phyloP scores from a whole-genome alignment of 1,139 yeast species.

The Arxiozyma slooffiae region DNA sequence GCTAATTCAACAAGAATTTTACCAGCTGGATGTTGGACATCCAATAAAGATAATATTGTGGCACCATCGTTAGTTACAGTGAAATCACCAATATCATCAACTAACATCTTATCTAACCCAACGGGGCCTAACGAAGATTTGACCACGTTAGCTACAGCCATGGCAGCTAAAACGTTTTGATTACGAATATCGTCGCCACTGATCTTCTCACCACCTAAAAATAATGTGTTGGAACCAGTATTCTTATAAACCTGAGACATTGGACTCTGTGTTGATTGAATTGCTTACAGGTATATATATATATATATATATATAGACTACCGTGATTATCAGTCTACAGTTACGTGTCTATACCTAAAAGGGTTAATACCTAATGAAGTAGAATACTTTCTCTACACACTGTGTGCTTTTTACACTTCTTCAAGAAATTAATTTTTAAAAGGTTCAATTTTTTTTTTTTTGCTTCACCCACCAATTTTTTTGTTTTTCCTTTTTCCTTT shows the following conservation, averaged over 20 bases:
- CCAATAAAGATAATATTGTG: conserved; percentile 78
- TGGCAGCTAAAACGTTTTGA: conserved; percentile 92
- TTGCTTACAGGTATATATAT: neutral
- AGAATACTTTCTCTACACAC: neutral
- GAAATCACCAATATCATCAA: conserved; percentile 98
- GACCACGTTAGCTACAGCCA: conserved; percentile 94
- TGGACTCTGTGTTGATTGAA: conserved; percentile 4
- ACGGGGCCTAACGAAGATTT: conserved; percentile 97
- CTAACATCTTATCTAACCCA: conserved; percentile 96
- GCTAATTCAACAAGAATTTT: conserved; percentile 94
- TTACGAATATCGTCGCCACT: conserved; percentile 95
- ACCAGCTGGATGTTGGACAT: conserved; percentile 98
- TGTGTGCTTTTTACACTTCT: neutral
- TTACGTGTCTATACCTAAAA: neutral
- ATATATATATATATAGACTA: neutral
- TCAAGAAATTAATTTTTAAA: no score
- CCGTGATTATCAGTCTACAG: neutral
- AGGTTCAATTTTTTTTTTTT: no score
- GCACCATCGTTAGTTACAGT: conserved; percentile 99
- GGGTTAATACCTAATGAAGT: no score
- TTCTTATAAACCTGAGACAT: conserved; percentile 53
- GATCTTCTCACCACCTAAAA: conserved; percentile 90
- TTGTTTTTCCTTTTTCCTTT: neutral
- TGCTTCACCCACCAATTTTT: no score
- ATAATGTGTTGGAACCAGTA: conserved; percentile 83